These are phyloP conservation scores for Cyberlindnera xishuangbannaensis DNA, from an alignment of 805 yeast genomes.

Conservation along the genomic window DNA sequence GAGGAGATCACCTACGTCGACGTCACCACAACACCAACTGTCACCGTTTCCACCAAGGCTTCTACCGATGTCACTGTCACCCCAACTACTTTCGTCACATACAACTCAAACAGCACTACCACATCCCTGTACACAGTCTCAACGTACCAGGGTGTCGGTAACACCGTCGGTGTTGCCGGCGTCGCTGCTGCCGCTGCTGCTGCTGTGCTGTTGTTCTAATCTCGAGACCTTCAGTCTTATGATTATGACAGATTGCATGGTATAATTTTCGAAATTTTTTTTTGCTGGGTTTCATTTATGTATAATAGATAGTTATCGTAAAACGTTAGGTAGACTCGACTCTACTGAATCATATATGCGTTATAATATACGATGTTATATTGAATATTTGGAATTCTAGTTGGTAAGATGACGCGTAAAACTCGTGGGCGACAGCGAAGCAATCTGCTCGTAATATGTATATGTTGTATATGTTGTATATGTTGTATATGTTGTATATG, in stretches of 20 bases:
- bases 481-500: no score
- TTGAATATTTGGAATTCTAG: no score
- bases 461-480: no score
- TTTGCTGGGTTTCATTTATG: constrained; percentile 4
- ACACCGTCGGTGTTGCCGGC: constrained; percentile 17
- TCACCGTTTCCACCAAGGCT: constrained; percentile 35
- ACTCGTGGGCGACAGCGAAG: no score
- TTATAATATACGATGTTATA: no score
- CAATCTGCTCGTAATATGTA: no score
- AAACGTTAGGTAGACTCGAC: no score
- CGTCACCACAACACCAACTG: constrained; percentile 32
- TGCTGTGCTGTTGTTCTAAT: constrained; percentile 25
- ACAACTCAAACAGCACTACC: constrained; percentile 19
- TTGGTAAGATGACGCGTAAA: no score
- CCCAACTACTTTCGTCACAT: constrained; percentile 32
- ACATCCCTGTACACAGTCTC: constrained; percentile 12
- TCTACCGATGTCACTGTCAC: constrained; percentile 35
- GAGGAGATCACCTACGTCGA: constrained; percentile 35
- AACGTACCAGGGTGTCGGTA: constrained; percentile 22
- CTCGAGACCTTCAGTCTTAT: neutral
- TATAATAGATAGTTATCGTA: constrained; percentile 3
- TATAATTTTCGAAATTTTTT: neutral
- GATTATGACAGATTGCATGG: neutral
- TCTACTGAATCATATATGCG: no score
- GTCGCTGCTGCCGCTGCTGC: constrained; percentile 26